Conservation (phyloP, 2,329 filamentous ascomycete species). For the Alternaria longipes region DNA sequence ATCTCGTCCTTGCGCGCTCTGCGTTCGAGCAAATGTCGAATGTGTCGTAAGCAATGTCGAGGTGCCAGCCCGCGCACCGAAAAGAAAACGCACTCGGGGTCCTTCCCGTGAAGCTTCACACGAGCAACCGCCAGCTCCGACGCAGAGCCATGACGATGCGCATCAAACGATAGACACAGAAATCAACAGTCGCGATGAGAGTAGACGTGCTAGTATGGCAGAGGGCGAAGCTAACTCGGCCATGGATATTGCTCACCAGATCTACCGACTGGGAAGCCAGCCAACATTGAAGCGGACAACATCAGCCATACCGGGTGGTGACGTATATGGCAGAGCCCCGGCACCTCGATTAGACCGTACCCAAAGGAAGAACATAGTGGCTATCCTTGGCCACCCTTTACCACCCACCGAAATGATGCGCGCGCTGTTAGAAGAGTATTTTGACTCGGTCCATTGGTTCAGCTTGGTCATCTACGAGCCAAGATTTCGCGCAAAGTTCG, state of each 20-base stretch:
- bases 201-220: slow-evolving; percentile 6
- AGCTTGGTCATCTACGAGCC: slow-evolving; percentile 44
- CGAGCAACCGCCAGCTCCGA: neutral
- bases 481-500: slow-evolving; percentile 49
- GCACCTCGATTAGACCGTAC: slow-evolving; percentile 15
- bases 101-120: slow-evolving; percentile 13
- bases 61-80: slow-evolving; percentile 1
- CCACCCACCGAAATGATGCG: neutral
- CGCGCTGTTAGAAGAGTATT: neutral
- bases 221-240: slow-evolving; percentile 45
- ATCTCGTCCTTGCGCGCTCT: slow-evolving; percentile 48
- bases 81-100: slow-evolving; percentile 15
- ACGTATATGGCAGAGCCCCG: slow-evolving; percentile 1
- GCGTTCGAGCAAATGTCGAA: slow-evolving; percentile 40
- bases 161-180: neutral
- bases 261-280: slow-evolving; percentile 14
- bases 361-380: slow-evolving; percentile 35
- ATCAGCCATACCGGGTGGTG: slow-evolving; percentile 35
- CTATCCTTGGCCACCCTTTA: neutral
- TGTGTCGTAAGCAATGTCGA: slow-evolving; percentile 5
- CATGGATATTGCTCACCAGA: slow-evolving; percentile 43
- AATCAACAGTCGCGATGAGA: slow-evolving; percentile 6
- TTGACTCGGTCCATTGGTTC: neutral
- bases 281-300: slow-evolving; percentile 42
- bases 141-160: neutral